Conservation (phyloP, 192 early-diverging fungal genomes). For the Thoreauomyces humboldtii region DNA sequence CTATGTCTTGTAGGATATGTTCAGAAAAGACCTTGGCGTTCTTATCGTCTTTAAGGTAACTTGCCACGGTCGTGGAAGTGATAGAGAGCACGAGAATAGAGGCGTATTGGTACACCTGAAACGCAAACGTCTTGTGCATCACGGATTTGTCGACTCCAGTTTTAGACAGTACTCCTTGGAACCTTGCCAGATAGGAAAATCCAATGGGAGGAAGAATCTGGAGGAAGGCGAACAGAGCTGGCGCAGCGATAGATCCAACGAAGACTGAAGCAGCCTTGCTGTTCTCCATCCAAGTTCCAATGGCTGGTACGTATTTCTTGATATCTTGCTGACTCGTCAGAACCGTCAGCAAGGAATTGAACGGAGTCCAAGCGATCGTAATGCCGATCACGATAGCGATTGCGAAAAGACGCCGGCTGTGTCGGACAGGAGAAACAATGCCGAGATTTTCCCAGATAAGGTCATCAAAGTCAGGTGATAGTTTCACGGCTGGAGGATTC, state of each 20-base stretch:
- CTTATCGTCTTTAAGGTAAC: too few relatives aligned
- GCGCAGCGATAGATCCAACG: conserved; percentile 32
- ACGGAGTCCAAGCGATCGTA: conserved; percentile 30
- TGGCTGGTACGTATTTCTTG: background rate
- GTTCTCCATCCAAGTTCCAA: conserved; percentile 23
- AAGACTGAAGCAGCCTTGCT: conserved; percentile 18
- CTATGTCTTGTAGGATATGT: too few relatives aligned
- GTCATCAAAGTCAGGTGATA: conserved; percentile 43
- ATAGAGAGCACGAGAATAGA: conserved; percentile 17
- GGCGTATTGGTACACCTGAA: conserved; percentile 36
- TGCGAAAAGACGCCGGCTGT: conserved; percentile 34
- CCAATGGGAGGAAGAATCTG: conserved; percentile 37
- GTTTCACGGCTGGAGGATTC: conserved; percentile 25
- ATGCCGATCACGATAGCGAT: conserved; percentile 31
- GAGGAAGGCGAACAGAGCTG: conserved; percentile 33
- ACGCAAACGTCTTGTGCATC: conserved; percentile 45
- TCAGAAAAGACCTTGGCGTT: too few relatives aligned
- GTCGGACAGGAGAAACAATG: conserved; percentile 13
- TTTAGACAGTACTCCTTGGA: conserved; percentile 32
- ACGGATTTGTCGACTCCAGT: conserved; percentile 43
- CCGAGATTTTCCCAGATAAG: conserved; percentile 54
- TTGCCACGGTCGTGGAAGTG: background rate
- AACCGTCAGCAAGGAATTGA: conserved; percentile 28
- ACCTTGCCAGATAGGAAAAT: conserved; percentile 32
- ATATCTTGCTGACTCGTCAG: conserved; percentile 20